Evolutionary conservation across 202 grass and related monocot genomes (phyloP).

Genomic region (Carex arenaria): DNA sequence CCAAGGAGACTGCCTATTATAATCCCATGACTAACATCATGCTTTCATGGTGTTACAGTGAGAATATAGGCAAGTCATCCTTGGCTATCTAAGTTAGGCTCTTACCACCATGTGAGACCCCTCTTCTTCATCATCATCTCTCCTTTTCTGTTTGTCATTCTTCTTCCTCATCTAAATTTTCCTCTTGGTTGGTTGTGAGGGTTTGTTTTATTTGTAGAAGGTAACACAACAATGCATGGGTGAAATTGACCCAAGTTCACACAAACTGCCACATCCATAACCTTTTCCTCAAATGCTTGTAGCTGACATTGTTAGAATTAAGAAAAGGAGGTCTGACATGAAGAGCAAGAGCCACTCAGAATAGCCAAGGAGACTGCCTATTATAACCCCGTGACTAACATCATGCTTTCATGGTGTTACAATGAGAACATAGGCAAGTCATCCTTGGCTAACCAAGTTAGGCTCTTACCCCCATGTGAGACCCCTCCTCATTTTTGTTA

Average conservation of each 20-base stretch:
- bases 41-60: slow-evolving; percentile 15
- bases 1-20: slow-evolving; percentile 80
- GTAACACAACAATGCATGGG: not conserved
- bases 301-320: not conserved
- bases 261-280: not conserved
- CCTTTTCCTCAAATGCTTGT: slow-evolving; percentile 2
- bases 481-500: slow-evolving; percentile 28
- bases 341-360: slow-evolving; percentile 40
- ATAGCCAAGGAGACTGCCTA: slow-evolving; percentile 92
- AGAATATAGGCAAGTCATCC: slow-evolving; percentile 80
- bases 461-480: slow-evolving; percentile 53
- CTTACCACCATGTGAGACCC: slow-evolving; percentile 48
- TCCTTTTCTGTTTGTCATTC: not conserved
- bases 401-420: slow-evolving; percentile 5
- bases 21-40: slow-evolving; percentile 24
- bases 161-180: not conserved
- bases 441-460: slow-evolving; percentile 86
- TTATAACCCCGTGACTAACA: slow-evolving; percentile 27
- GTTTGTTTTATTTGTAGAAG: slow-evolving; percentile 25
- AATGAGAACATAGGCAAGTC: slow-evolving; percentile 62
- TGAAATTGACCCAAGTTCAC: not conserved
- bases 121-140: slow-evolving; percentile 35
- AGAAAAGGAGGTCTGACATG: slow-evolving; percentile 46
- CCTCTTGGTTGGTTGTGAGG: not conserved
- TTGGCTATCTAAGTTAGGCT: slow-evolving; percentile 72